phyloP scores from a whole-genome alignment of 768 basidiomycete species.

The Leucosporidium yakuticum region DNA sequence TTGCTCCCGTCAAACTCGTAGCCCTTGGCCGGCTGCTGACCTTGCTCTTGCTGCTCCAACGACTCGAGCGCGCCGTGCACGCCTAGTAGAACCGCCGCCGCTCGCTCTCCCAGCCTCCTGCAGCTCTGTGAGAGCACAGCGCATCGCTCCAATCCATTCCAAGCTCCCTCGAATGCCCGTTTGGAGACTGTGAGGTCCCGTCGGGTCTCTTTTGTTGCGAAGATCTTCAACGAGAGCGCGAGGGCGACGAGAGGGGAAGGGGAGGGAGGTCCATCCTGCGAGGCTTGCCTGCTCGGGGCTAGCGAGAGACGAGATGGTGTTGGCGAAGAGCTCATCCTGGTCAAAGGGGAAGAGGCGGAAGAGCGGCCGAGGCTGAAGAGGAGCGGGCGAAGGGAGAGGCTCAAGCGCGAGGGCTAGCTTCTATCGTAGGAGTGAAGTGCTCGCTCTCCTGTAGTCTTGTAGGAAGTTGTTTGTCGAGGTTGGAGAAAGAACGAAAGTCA shows the following conservation, averaged over 20 bases:
- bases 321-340: not conserved
- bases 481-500: no score
- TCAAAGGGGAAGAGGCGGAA: not conserved
- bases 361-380: not conserved
- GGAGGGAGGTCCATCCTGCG: not conserved
- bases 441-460: no score
- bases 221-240: conserved; percentile 1
- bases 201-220: conserved; percentile 5
- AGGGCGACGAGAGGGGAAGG: not conserved
- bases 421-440: no score
- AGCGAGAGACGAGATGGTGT: not conserved
- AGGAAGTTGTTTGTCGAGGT: no score
- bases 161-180: conserved; percentile 3
- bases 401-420: no score
- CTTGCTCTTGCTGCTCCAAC: conserved; percentile 5
- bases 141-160: conserved; percentile 9
- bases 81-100: conserved; percentile 8
- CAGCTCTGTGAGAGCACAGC: conserved; percentile 4
- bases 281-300: not conserved
- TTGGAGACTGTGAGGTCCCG: conserved; percentile 17
- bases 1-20: conserved; percentile 18
- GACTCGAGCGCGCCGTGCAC: not conserved
- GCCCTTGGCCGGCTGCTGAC: not conserved
- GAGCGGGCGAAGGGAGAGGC: not conserved
- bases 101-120: conserved; percentile 9